These are phyloP conservation scores for Alternaria dauci DNA, from an alignment of 2,329 filamentous ascomycete genomes.

Conservation along the genomic window DNA sequence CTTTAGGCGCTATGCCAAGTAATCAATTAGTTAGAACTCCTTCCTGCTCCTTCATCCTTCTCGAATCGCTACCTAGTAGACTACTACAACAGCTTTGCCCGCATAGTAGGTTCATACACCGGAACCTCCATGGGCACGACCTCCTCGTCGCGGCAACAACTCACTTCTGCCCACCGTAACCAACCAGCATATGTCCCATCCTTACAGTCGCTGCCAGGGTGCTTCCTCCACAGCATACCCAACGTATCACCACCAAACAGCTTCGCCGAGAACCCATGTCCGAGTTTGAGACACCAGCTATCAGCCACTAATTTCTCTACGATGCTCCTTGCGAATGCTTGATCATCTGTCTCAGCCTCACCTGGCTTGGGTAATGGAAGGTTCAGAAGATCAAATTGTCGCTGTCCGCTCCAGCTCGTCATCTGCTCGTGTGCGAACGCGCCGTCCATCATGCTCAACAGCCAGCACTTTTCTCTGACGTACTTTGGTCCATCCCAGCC, in stretches of 20 bases:
- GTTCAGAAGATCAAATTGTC: slow-evolving; percentile 62
- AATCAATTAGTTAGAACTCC: neutral
- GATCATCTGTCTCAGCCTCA: slow-evolving; percentile 56
- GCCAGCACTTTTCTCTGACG: slow-evolving; percentile 47
- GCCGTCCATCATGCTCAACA: slow-evolving; percentile 32
- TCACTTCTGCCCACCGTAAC: slow-evolving; percentile 60
- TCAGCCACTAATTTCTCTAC: slow-evolving; percentile 60
- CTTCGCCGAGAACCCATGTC: slow-evolving; percentile 62
- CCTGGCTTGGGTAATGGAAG: slow-evolving; percentile 50
- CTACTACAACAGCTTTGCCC: slow-evolving; percentile 13
- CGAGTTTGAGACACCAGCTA: slow-evolving; percentile 66
- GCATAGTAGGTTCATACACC: slow-evolving; percentile 26
- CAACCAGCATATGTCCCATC: slow-evolving; percentile 64
- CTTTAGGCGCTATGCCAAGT: neutral
- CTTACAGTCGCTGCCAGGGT: slow-evolving; percentile 59
- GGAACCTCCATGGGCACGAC: slow-evolving; percentile 23
- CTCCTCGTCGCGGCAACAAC: slow-evolving; percentile 55
- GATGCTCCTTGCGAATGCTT: slow-evolving; percentile 59
- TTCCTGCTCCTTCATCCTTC: neutral
- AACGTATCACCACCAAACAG: slow-evolving; percentile 59
- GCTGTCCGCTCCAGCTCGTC: slow-evolving; percentile 61
- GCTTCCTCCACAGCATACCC: slow-evolving; percentile 62
- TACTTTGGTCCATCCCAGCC: slow-evolving; percentile 65
- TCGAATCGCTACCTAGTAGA: neutral
- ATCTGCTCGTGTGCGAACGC: slow-evolving; percentile 54